phyloP scores from a whole-genome alignment of 106 monocot species.

The Iris macrosiphon region DNA sequence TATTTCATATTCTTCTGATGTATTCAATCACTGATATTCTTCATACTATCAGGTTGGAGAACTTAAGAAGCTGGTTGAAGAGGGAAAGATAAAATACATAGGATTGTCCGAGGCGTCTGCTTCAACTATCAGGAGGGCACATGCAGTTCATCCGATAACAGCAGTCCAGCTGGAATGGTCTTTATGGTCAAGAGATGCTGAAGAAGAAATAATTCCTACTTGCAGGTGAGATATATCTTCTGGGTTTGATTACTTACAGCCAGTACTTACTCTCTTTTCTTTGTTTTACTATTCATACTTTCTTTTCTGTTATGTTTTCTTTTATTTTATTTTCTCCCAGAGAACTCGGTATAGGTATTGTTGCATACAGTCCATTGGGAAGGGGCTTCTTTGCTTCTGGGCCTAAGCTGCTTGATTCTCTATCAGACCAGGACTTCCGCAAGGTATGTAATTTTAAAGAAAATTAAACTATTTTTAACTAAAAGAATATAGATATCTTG shows the following conservation, averaged over 20 bases:
- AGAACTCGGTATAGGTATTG: constrained; percentile 91
- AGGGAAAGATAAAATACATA: constrained; percentile 48
- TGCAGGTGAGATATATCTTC: constrained; percentile 14
- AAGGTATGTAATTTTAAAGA: no score
- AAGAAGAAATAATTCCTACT: constrained; percentile 50
- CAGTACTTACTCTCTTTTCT: no score
- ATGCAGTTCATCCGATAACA: constrained; percentile 40
- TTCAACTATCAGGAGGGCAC: constrained; percentile 42
- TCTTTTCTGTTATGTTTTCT: no score
- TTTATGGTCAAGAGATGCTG: constrained; percentile 58
- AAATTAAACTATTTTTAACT: no score
- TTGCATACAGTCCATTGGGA: constrained; percentile 82
- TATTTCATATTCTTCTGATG: no score
- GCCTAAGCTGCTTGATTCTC: no score
- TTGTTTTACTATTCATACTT: not conserved
- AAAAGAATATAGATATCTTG: no score
- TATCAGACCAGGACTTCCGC: constrained; percentile 43
- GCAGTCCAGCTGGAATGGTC: constrained; percentile 54
- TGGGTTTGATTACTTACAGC: no score
- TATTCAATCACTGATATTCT: no score
- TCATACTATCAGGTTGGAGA: constrained; percentile 39
- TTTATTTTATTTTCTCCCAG: constrained; percentile 24
- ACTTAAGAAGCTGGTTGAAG: constrained; percentile 43
- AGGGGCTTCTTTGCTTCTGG: constrained; percentile 73
- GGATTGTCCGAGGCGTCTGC: constrained; percentile 42